These are phyloP conservation scores for Colletotrichum paranaense DNA, from an alignment of 2,329 filamentous ascomycete species.

Conservation along the genomic window DNA sequence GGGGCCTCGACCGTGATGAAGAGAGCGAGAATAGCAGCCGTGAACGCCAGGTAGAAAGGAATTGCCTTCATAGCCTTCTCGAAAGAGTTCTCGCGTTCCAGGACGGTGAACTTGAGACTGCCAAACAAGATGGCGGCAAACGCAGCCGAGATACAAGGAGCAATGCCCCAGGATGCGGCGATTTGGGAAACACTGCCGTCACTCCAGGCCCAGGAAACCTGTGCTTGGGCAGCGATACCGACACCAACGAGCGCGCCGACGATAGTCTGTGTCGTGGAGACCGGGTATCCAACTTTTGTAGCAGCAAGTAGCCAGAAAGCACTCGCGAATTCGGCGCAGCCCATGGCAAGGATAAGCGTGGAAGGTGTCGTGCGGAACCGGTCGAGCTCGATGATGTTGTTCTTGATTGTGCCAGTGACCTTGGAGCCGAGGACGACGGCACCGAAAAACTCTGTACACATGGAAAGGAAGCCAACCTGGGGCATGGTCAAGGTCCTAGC, in stretches of 20 bases:
- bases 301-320: slow-evolving; percentile 33
- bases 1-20: slow-evolving; percentile 39
- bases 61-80: slow-evolving; percentile 36
- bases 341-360: slow-evolving; percentile 32
- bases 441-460: slow-evolving; percentile 62
- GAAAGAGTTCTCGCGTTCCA: slow-evolving; percentile 36
- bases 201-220: slow-evolving; percentile 38
- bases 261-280: slow-evolving; percentile 34
- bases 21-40: slow-evolving; percentile 37
- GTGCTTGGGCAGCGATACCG: slow-evolving; percentile 44
- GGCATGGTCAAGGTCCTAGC: slow-evolving; percentile 63
- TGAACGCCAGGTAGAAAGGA: slow-evolving; percentile 42
- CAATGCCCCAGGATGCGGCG: slow-evolving; percentile 38
- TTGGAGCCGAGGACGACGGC: slow-evolving; percentile 62
- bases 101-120: slow-evolving; percentile 34
- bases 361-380: slow-evolving; percentile 44
- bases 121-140: slow-evolving; percentile 36
- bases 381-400: slow-evolving; percentile 52
- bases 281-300: slow-evolving; percentile 32
- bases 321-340: slow-evolving; percentile 31
- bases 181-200: slow-evolving; percentile 39
- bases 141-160: slow-evolving; percentile 36
- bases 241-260: slow-evolving; percentile 34
- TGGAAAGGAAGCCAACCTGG: slow-evolving; percentile 60
- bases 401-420: slow-evolving; percentile 55